Percentiles rank a stretch among this genome's conserved stretches.
phyloP scores from a whole-genome alignment of 176 grass and related monocot genomes.

The Oryza meridionalis region DNA sequence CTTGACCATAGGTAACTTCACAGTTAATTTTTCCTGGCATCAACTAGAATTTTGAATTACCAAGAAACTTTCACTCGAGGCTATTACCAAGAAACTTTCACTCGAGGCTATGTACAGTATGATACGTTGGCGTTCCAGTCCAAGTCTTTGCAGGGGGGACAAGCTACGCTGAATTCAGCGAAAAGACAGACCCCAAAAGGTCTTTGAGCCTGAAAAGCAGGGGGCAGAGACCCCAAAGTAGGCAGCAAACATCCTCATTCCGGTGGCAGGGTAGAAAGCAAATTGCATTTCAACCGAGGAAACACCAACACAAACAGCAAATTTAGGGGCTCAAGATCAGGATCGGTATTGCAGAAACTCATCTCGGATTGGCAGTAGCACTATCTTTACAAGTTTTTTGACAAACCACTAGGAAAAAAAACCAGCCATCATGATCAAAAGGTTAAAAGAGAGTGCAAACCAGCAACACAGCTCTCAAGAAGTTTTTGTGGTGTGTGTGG shows the following conservation, averaged over 20 bases:
- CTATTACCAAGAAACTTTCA: not conserved
- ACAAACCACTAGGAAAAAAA: conserved; percentile 27
- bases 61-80: not conserved
- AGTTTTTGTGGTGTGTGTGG: not conserved
- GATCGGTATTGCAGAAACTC: conserved; percentile 34
- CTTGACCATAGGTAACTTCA: not conserved
- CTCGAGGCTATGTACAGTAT: not conserved
- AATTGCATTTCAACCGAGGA: conserved; percentile 33
- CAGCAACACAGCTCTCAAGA: conserved; percentile 5
- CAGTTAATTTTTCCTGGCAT: not conserved
- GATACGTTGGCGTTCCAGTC: not conserved
- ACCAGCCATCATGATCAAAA: conserved; percentile 37
- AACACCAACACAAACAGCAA: not conserved
- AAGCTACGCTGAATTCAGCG: conserved; percentile 39
- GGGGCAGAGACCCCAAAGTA: conserved; percentile 18
- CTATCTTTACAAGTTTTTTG: conserved; percentile 49
- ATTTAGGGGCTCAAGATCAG: conserved; percentile 37
- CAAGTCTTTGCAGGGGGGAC: conserved; percentile 24
- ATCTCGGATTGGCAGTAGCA: conserved; percentile 16
- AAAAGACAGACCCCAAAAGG: conserved; percentile 27
- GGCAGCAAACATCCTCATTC: conserved; percentile 53
- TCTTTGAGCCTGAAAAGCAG: conserved; percentile 35
- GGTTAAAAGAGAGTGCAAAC: not conserved
- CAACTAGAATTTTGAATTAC: not conserved
- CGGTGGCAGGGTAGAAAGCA: conserved; percentile 29